Conservation (phyloP, 208 protist species). For the Crithidia thermophila region DNA sequence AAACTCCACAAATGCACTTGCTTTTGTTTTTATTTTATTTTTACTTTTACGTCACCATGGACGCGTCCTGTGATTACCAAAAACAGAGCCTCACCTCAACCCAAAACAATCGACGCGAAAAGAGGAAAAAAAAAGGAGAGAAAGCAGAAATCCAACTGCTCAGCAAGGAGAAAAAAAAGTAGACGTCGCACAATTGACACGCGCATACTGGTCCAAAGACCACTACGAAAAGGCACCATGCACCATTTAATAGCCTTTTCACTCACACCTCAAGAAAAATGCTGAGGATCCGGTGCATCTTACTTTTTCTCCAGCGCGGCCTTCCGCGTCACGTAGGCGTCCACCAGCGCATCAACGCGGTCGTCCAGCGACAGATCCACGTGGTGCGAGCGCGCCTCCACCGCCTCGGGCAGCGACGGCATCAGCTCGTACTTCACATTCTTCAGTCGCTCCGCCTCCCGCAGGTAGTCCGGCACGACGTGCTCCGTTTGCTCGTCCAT, state of each 20-base stretch:
- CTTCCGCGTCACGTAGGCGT: constrained; percentile 61
- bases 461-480: constrained; percentile 70
- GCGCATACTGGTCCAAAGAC: too few relatives aligned
- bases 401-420: constrained; percentile 43
- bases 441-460: constrained; percentile 54
- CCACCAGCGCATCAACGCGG: constrained; percentile 59
- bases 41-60: too few relatives aligned
- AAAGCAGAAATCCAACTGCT: neutral
- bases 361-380: constrained; percentile 46
- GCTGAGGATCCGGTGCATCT: neutral
- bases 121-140: neutral
- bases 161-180: neutral
- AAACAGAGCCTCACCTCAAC: neutral
- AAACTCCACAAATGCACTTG: too few relatives aligned
- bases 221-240: neutral
- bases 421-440: constrained; percentile 73
- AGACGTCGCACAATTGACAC: too few relatives aligned
- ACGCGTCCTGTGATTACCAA: neutral
- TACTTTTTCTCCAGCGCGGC: constrained; percentile 48
- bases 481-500: constrained; percentile 70
- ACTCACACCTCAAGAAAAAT: neutral
- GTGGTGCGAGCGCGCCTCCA: constrained; percentile 24
- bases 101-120: neutral
- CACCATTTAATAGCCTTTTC: too few relatives aligned
- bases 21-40: too few relatives aligned